Percentiles rank a stretch among this genome's conserved stretches.
Conservation (phyloP, 768 basidiomycete genomes). For the Lentinula sp. region DNA sequence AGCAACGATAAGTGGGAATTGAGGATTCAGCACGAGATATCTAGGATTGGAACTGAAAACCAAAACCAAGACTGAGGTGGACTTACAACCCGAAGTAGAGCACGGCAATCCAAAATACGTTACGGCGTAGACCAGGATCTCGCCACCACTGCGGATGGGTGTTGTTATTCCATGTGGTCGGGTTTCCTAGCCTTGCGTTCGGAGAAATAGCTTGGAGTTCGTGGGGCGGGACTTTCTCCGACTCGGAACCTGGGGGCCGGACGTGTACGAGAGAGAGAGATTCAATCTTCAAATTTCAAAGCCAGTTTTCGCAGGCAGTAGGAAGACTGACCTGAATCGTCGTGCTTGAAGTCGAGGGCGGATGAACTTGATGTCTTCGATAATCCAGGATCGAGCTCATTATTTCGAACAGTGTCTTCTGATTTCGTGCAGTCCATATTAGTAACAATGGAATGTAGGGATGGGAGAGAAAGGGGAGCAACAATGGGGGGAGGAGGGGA, state of each 20-base stretch:
- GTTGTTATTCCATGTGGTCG: background rate
- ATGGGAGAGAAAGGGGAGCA: background rate
- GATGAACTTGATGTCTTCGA: background rate
- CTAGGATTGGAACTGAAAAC: background rate
- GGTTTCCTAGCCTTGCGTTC: background rate
- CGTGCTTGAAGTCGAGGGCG: background rate
- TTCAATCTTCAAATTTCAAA: background rate
- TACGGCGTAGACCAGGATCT: background rate
- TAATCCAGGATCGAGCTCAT: background rate
- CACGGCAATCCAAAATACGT: constrained; percentile 3
- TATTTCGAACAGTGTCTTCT: background rate
- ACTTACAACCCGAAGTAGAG: constrained; percentile 4
- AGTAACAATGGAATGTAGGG: background rate
- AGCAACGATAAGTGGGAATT: background rate
- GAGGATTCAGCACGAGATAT: background rate
- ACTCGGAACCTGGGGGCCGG: background rate
- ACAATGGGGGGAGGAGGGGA: background rate
- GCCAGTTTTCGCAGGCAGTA: background rate
- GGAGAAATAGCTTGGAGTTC: background rate
- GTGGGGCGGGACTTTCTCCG: background rate
- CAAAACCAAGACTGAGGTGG: background rate
- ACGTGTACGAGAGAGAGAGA: background rate
- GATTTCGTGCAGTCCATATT: background rate
- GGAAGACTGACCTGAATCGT: background rate
- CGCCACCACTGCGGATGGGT: constrained; percentile 2